phyloP scores from a whole-genome alignment of 768 basidiomycete genomes.

The Phylloporus sp. region DNA sequence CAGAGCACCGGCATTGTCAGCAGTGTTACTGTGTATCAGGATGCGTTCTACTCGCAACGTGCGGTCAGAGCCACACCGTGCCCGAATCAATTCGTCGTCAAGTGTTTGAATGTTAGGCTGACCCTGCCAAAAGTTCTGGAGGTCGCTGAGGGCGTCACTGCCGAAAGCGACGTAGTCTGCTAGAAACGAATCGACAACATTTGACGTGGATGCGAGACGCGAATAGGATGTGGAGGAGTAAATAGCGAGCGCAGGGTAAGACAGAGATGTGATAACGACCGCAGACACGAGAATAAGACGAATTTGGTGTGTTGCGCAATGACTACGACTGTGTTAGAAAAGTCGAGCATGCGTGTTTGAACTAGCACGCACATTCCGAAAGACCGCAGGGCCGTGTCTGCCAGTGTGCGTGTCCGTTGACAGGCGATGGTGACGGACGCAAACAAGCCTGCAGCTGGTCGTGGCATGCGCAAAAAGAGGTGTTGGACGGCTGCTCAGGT shows the following conservation, averaged over 20 bases:
- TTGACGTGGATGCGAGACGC: conserved; percentile 46
- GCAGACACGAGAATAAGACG: conserved; percentile 84
- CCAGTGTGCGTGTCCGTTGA: conserved; percentile 37
- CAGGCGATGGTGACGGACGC: conserved; percentile 17
- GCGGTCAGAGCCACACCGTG: conserved; percentile 64
- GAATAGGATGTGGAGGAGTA: conserved; percentile 73
- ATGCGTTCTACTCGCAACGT: conserved; percentile 77
- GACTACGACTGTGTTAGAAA: conserved; percentile 41
- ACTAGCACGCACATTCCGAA: conserved; percentile 72
- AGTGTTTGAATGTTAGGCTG: conserved; percentile 59
- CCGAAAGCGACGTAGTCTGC: conserved; percentile 50
- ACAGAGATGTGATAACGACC: conserved; percentile 83
- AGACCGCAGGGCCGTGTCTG: conserved; percentile 56
- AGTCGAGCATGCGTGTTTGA: background rate
- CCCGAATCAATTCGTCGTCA: conserved; percentile 67
- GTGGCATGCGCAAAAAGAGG: conserved; percentile 21
- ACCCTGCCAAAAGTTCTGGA: conserved; percentile 69
- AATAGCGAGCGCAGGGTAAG: conserved; percentile 85
- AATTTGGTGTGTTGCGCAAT: conserved; percentile 88
- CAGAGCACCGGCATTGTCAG: conserved; percentile 47
- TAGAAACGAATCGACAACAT: conserved; percentile 61
- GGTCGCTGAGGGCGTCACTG: conserved; percentile 54
- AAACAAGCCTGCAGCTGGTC: conserved; percentile 15
- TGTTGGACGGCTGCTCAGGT: conserved; percentile 12
- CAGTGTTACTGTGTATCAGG: conserved; percentile 53